Evolutionary conservation across 1,284 basidiomycete genomes (phyloP).

Genomic region (Cystobasidiaceae sp.): DNA sequence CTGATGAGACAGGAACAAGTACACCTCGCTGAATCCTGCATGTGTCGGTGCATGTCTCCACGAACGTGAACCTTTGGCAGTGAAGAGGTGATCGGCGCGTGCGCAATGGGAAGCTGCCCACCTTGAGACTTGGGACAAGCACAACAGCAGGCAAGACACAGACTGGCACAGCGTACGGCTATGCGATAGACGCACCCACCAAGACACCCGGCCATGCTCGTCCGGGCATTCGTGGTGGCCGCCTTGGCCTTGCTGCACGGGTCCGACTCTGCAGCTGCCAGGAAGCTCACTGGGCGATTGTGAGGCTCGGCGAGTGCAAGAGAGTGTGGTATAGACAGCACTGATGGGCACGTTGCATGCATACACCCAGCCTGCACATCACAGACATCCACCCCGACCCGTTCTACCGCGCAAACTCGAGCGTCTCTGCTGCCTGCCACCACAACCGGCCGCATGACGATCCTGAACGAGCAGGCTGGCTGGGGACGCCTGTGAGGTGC

Average conservation of each 20-base stretch:
- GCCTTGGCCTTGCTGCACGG: neutral
- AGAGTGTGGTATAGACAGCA: neutral
- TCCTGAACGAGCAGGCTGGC: conserved; percentile 44
- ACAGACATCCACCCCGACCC: conserved; percentile 78
- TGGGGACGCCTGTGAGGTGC: conserved; percentile 43
- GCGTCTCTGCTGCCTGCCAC: conserved; percentile 60
- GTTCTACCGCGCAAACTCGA: conserved; percentile 52
- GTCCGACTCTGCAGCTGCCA: conserved; percentile 1
- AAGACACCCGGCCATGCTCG: too few relatives aligned
- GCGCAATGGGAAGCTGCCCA: too few relatives aligned
- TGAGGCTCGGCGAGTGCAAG: neutral
- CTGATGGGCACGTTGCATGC: conserved; percentile 41
- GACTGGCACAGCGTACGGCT: too few relatives aligned
- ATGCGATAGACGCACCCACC: too few relatives aligned
- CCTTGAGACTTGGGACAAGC: too few relatives aligned
- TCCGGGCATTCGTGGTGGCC: neutral
- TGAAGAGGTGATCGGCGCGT: too few relatives aligned
- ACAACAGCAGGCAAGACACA: too few relatives aligned
- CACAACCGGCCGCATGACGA: conserved; percentile 41
- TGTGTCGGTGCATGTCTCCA: too few relatives aligned
- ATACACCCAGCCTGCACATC: conserved; percentile 55
- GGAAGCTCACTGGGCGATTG: conserved; percentile 17
- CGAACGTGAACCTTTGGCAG: too few relatives aligned
- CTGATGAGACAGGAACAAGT: too few relatives aligned
- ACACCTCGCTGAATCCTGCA: too few relatives aligned